phyloP scores from a whole-genome alignment of 208 protist species.

The Trypanosoma congolense region DNA sequence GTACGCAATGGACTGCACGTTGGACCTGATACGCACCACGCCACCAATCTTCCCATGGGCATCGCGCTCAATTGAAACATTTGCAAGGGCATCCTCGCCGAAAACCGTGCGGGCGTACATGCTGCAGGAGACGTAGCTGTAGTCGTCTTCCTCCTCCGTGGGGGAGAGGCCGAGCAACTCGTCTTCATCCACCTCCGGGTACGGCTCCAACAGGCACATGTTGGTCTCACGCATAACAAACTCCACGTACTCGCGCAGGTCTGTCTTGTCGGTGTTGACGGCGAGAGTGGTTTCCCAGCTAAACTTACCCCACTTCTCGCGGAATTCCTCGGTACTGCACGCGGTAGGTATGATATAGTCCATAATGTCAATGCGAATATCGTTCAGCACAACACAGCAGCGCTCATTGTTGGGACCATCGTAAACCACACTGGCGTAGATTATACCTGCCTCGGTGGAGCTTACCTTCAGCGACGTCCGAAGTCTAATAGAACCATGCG shows the following conservation, averaged over 20 bases:
- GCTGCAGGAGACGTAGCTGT: slow-evolving; percentile 95
- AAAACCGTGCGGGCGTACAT: slow-evolving; percentile 96
- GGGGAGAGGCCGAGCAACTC: slow-evolving; percentile 43
- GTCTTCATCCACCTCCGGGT: slow-evolving; percentile 16
- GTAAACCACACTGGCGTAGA: slow-evolving; percentile 97
- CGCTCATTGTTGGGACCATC: slow-evolving; percentile 85
- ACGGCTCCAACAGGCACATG: slow-evolving; percentile 69
- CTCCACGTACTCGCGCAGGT: slow-evolving; percentile 87
- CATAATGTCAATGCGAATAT: slow-evolving; percentile 98
- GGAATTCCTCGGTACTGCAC: slow-evolving; percentile 90
- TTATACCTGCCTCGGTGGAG: slow-evolving; percentile 95
- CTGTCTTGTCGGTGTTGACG: slow-evolving; percentile 81
- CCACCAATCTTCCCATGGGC: slow-evolving; percentile 87
- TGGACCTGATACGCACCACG: slow-evolving; percentile 95
- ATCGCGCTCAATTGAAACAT: slow-evolving; percentile 87
- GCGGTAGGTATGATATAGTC: slow-evolving; percentile 95
- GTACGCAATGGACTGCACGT: slow-evolving; percentile 97
- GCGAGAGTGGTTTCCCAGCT: slow-evolving; percentile 99
- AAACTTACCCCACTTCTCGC: slow-evolving; percentile 97
- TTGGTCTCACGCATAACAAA: slow-evolving; percentile 92
- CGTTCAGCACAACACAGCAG: slow-evolving; percentile 93
- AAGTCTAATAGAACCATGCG: slow-evolving; percentile 77
- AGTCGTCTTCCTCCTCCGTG: slow-evolving; percentile 61
- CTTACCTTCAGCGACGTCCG: slow-evolving; percentile 97
- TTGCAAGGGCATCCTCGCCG: slow-evolving; percentile 97